Conservation (phyloP, 2,329 filamentous ascomycete genomes). For the Aaosphaeria pasadenensis region DNA sequence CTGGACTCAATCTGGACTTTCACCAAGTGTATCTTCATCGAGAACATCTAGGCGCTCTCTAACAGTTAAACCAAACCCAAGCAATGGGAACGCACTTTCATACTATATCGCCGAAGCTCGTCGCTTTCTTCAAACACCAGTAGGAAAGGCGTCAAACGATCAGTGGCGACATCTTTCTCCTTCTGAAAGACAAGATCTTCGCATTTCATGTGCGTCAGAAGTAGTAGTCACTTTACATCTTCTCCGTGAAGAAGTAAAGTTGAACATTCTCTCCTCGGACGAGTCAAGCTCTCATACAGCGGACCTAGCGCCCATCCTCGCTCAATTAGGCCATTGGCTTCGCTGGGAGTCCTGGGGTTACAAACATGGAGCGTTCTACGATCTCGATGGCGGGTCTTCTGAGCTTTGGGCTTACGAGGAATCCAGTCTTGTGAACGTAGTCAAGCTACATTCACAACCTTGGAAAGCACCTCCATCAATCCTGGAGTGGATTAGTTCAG, state of each 20-base stretch:
- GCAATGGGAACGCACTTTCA: background rate
- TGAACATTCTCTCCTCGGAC: constrained; percentile 61
- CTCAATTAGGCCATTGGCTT: constrained; percentile 80
- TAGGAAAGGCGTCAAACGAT: constrained; percentile 42
- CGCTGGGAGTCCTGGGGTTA: constrained; percentile 65
- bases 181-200: constrained; percentile 32
- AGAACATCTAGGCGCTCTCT: constrained; percentile 7
- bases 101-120: constrained; percentile 23
- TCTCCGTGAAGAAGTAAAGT: constrained; percentile 83
- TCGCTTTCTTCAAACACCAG: constrained; percentile 31
- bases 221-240: constrained; percentile 77
- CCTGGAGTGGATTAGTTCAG: constrained; percentile 48
- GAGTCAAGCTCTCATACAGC: constrained; percentile 43
- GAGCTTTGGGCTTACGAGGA: constrained; percentile 57
- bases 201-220: constrained; percentile 59
- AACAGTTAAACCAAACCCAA: background rate
- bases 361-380: constrained; percentile 53
- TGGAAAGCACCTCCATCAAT: constrained; percentile 55
- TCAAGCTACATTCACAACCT: constrained; percentile 27
- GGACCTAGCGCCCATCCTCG: constrained; percentile 68
- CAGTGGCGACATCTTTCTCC: constrained; percentile 55
- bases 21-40: constrained; percentile 21
- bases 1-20: constrained; percentile 25
- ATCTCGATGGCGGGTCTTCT: constrained; percentile 57
- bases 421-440: constrained; percentile 31